These are phyloP conservation scores for Cenococcum geophilum DNA, from an alignment of 495 filamentous ascomycete genomes.

Conservation along the genomic window DNA sequence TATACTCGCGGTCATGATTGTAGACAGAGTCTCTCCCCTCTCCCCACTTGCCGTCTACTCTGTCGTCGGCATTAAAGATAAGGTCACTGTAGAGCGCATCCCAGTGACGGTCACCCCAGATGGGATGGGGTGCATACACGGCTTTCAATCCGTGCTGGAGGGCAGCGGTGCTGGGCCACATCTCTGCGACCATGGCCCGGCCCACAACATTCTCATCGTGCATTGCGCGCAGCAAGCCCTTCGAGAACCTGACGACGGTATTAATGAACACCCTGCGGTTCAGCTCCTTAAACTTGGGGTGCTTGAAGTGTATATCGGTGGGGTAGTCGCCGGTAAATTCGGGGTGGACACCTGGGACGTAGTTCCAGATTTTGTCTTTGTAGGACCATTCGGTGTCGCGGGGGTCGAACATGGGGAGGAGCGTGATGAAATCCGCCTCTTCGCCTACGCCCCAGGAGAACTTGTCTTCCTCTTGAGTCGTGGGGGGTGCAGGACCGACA, in stretches of 20 bases:
- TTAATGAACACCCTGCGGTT: constrained; percentile 62
- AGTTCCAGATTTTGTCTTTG: constrained; percentile 57
- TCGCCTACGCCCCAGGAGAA: constrained; percentile 70
- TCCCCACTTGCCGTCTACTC: constrained; percentile 40
- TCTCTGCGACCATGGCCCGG: constrained; percentile 60
- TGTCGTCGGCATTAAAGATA: constrained; percentile 56
- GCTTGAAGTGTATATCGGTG: constrained; percentile 30
- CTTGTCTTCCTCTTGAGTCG: constrained; percentile 50
- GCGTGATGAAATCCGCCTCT: constrained; percentile 67
- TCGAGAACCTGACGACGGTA: constrained; percentile 58
- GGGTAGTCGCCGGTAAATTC: constrained; percentile 30
- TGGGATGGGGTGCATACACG: constrained; percentile 61
- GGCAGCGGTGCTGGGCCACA: constrained; percentile 59
- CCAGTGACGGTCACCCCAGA: constrained; percentile 61
- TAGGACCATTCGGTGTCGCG: constrained; percentile 58
- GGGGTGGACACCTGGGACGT: constrained; percentile 44
- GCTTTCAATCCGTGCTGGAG: constrained; percentile 68
- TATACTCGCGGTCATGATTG: constrained; percentile 44
- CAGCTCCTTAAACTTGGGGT: constrained; percentile 38
- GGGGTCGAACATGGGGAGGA: constrained; percentile 64
- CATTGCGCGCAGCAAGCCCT: constrained; percentile 59
- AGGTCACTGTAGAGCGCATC: constrained; percentile 47
- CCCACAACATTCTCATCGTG: constrained; percentile 53
- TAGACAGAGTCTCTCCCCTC: constrained; percentile 33
- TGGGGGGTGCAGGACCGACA: constrained; percentile 53